These are phyloP conservation scores for Ustilago esculenta DNA, from an alignment of 1,284 basidiomycete species.

Conservation along the genomic window DNA sequence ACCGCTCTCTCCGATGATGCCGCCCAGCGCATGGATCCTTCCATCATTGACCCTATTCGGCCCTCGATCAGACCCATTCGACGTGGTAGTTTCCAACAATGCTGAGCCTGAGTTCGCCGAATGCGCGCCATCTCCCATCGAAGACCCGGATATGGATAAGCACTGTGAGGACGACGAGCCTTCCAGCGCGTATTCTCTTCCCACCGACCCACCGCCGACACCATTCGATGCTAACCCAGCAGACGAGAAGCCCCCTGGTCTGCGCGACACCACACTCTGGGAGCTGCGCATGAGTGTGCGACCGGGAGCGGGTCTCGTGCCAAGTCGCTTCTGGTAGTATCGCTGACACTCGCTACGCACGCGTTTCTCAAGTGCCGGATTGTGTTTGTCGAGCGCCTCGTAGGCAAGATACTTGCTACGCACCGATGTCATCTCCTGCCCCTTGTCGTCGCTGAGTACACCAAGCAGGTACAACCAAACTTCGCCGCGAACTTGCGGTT, in stretches of 20 bases:
- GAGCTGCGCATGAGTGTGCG: slow-evolving; percentile 41
- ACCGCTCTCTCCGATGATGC: slow-evolving; percentile 51
- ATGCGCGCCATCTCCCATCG: slow-evolving; percentile 8
- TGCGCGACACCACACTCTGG: slow-evolving; percentile 19
- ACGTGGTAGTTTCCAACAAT: slow-evolving; percentile 9
- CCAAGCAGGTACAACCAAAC: slow-evolving; percentile 66
- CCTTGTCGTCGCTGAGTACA: slow-evolving; percentile 64
- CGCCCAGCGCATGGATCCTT: slow-evolving; percentile 40
- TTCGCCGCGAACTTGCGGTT: slow-evolving; percentile 62
- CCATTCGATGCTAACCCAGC: neutral
- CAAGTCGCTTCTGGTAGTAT: slow-evolving; percentile 61
- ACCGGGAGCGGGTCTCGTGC: slow-evolving; percentile 36
- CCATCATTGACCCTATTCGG: slow-evolving; percentile 55
- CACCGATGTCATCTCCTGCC: slow-evolving; percentile 65
- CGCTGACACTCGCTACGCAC: slow-evolving; percentile 59
- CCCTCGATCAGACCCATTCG: slow-evolving; percentile 27
- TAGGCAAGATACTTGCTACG: slow-evolving; percentile 63
- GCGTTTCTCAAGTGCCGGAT: slow-evolving; percentile 58
- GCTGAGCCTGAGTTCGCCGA: slow-evolving; percentile 2
- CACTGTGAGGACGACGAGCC: slow-evolving; percentile 2
- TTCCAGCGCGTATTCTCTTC: slow-evolving; percentile 15
- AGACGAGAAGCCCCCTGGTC: slow-evolving; percentile 28
- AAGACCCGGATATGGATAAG: slow-evolving; percentile 1
- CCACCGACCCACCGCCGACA: neutral
- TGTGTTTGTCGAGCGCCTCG: slow-evolving; percentile 61